A percentile compares a stretch with the other conserved stretches of the same genome.
These are phyloP conservation scores for Orobanche coerulescens DNA, from an alignment of 257 asterid genomes.

Conservation along the genomic window DNA sequence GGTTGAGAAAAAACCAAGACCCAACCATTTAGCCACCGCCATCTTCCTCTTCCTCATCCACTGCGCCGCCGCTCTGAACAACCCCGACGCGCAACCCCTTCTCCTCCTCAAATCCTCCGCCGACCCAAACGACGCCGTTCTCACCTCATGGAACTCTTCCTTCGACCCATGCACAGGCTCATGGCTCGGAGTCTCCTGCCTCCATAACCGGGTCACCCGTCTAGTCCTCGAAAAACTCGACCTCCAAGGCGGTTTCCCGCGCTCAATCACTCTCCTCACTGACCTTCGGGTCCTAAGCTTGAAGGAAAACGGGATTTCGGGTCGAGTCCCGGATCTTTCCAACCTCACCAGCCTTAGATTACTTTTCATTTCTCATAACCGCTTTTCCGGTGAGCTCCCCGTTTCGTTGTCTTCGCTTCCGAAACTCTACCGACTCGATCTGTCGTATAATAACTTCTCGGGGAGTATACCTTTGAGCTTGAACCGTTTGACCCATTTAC, in stretches of 20 bases:
- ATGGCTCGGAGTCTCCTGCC: constrained; percentile 72
- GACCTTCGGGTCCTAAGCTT: constrained; percentile 70
- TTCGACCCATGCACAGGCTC: constrained; percentile 42
- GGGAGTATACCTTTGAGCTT: constrained; percentile 43
- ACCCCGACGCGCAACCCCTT: constrained; percentile 53
- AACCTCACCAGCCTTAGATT: constrained; percentile 45
- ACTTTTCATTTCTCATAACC: constrained; percentile 52
- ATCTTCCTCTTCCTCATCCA: constrained; percentile 27
- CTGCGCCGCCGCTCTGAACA: constrained; percentile 31
- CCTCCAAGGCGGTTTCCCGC: constrained; percentile 39
- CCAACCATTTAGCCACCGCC: constrained; percentile 15
- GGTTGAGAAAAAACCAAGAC: constrained; percentile 10
- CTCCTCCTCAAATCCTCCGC: constrained; percentile 50
- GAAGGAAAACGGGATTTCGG: constrained; percentile 50
- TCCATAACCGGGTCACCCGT: constrained; percentile 48
- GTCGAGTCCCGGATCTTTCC: constrained; percentile 68
- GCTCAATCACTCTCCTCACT: constrained; percentile 35
- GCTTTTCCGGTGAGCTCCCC: constrained; percentile 61
- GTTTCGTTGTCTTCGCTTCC: constrained; percentile 29
- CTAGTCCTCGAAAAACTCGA: constrained; percentile 53
- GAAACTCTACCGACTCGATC: constrained; percentile 68
- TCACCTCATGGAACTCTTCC: constrained; percentile 50
- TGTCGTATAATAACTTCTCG: constrained; percentile 55
- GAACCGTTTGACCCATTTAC: constrained; percentile 39
- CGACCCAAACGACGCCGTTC: constrained; percentile 36